phyloP scores from a whole-genome alignment of 352 stramenopile genomes.

The Phytopythium mirpurense region DNA sequence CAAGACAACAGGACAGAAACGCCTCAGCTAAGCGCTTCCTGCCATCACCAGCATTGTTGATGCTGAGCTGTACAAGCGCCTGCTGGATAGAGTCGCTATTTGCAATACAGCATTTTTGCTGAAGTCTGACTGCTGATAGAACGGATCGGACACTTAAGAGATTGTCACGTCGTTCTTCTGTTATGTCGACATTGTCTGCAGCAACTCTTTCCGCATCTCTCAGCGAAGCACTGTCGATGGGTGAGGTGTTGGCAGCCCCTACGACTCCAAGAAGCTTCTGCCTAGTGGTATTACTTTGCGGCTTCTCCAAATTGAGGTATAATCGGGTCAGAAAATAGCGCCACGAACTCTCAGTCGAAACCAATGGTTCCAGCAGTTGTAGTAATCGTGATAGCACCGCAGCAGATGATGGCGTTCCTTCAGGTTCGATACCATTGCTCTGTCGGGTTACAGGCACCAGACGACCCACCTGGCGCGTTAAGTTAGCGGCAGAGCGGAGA shows the following conservation, averaged over 20 bases:
- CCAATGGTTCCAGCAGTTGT: background rate
- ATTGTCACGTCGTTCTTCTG: background rate
- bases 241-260: background rate
- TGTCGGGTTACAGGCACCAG: background rate
- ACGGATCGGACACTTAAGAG: background rate
- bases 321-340: background rate
- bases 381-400: background rate
- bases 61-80: background rate
- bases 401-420: background rate
- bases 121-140: background rate
- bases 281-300: background rate
- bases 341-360: background rate
- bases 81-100: background rate
- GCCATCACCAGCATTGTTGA: background rate
- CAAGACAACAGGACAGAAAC: background rate
- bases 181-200: no score
- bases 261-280: background rate
- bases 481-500: background rate
- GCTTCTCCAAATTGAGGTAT: background rate
- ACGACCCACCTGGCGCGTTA: background rate
- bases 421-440: background rate
- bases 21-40: background rate
- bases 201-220: no score
- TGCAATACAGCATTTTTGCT: background rate
- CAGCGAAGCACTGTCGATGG: background rate